phyloP scores from a whole-genome alignment of 768 basidiomycete species.

The Pleurotus giganteus region DNA sequence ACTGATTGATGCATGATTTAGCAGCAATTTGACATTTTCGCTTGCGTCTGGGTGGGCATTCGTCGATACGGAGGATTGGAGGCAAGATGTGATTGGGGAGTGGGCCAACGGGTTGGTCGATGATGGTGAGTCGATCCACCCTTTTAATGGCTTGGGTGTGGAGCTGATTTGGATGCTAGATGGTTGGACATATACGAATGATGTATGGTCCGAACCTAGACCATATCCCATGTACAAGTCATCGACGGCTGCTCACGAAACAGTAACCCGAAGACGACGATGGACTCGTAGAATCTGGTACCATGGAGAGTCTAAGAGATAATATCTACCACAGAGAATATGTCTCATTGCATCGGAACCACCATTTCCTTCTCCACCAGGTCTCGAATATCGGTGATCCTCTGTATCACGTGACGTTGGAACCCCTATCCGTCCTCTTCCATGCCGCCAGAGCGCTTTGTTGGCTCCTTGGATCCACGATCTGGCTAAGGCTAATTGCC shows the following conservation, averaged over 20 bases:
- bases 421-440: too few relatives aligned
- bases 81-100: constrained; percentile 54
- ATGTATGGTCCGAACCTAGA: constrained; percentile 62
- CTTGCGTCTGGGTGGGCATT: constrained; percentile 76
- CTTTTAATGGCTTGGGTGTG: neutral
- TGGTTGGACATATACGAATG: constrained; percentile 84
- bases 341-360: too few relatives aligned
- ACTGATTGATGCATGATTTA: constrained; percentile 25
- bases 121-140: constrained; percentile 23
- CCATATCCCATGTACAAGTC: constrained; percentile 26
- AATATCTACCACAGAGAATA: too few relatives aligned
- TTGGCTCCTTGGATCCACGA: too few relatives aligned
- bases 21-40: constrained; percentile 79
- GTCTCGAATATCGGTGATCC: too few relatives aligned
- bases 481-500: too few relatives aligned
- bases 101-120: constrained; percentile 48
- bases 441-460: too few relatives aligned
- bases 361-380: too few relatives aligned
- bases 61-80: constrained; percentile 77
- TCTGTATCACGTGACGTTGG: too few relatives aligned
- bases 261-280: constrained; percentile 63
- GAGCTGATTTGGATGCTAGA: constrained; percentile 31
- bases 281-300: constrained; percentile 75
- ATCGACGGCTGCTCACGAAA: neutral
- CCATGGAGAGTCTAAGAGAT: neutral